Conservation (phyloP, 2,329 filamentous ascomycete genomes). For the Trichoderma sp. region DNA sequence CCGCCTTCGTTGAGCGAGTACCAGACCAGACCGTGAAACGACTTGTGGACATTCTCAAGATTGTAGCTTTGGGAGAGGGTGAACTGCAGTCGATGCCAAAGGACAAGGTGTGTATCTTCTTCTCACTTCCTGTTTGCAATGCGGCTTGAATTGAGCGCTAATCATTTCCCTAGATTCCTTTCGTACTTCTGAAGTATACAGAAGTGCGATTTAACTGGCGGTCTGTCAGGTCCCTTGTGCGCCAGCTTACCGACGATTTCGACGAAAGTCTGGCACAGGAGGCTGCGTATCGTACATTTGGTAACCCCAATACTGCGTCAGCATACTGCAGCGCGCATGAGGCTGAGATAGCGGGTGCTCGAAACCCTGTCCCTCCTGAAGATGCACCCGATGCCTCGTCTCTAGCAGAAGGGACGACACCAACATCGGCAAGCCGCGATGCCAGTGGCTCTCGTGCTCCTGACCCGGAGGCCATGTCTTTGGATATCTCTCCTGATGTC, state of each 20-base stretch:
- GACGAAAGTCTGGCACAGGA: slow-evolving; percentile 70
- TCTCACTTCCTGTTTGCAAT: not conserved
- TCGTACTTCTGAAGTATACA: slow-evolving; percentile 49
- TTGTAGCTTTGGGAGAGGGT: slow-evolving; percentile 73
- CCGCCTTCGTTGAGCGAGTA: slow-evolving; percentile 78
- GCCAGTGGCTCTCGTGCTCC: slow-evolving; percentile 33
- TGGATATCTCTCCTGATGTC: slow-evolving; percentile 41
- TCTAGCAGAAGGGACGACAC: slow-evolving; percentile 35
- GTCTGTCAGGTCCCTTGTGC: slow-evolving; percentile 37
- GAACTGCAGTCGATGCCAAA: slow-evolving; percentile 66
- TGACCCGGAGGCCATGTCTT: slow-evolving; percentile 45
- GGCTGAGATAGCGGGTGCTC: slow-evolving; percentile 58
- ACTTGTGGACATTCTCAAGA: slow-evolving; percentile 80
- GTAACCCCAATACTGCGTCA: slow-evolving; percentile 58
- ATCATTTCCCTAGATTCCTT: slow-evolving; percentile 31
- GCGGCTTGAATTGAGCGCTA: not conserved
- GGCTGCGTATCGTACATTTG: slow-evolving; percentile 80
- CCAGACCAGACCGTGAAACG: slow-evolving; percentile 75
- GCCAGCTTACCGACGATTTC: slow-evolving; percentile 41
- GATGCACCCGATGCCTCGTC: slow-evolving; percentile 51
- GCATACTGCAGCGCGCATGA: slow-evolving; percentile 75
- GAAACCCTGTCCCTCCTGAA: slow-evolving; percentile 67
- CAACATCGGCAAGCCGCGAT: slow-evolving; percentile 33
- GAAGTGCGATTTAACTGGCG: slow-evolving; percentile 53
- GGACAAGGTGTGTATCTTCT: slow-evolving; percentile 55